Conservation (phyloP, 139 green algal species). For the Coelastrella sp. region DNA sequence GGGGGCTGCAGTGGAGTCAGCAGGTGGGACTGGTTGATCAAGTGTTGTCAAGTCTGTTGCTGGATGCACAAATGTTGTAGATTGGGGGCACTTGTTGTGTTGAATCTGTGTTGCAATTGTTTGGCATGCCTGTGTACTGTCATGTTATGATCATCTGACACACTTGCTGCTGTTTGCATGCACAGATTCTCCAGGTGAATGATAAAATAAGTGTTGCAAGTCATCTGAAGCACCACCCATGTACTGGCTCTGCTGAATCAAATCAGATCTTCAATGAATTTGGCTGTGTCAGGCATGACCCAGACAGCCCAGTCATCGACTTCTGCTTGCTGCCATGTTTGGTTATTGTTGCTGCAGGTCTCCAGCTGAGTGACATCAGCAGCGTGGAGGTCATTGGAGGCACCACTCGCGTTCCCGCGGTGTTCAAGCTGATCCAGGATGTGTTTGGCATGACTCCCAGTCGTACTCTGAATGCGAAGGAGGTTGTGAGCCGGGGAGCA, state of each 20-base stretch:
- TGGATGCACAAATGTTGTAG: neutral
- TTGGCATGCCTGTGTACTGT: too few relatives aligned
- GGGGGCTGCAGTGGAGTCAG: conserved; percentile 49
- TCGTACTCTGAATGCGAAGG: conserved; percentile 97
- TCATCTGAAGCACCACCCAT: too few relatives aligned
- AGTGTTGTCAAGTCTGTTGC: neutral
- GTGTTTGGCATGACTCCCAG: conserved; percentile 80
- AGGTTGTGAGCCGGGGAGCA: conserved; percentile 92
- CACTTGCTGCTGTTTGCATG: too few relatives aligned
- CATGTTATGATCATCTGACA: too few relatives aligned
- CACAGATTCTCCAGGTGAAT: too few relatives aligned
- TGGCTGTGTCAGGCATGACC: neutral
- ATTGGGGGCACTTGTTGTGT: too few relatives aligned
- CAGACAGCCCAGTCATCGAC: neutral
- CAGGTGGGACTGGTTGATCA: neutral
- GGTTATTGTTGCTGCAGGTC: conserved; percentile 42
- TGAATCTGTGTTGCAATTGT: too few relatives aligned
- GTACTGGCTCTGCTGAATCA: too few relatives aligned
- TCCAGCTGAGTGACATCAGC: conserved; percentile 80
- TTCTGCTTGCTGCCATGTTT: neutral
- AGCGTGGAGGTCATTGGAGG: conserved; percentile 94
- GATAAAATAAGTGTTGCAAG: too few relatives aligned
- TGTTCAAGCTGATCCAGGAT: conserved; percentile 66
- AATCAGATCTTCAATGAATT: too few relatives aligned
- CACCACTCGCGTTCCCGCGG: conserved; percentile 87